These are phyloP conservation scores for Saccharum hybrid DNA, from an alignment of 202 grass and related monocot species.

Conservation along the genomic window DNA sequence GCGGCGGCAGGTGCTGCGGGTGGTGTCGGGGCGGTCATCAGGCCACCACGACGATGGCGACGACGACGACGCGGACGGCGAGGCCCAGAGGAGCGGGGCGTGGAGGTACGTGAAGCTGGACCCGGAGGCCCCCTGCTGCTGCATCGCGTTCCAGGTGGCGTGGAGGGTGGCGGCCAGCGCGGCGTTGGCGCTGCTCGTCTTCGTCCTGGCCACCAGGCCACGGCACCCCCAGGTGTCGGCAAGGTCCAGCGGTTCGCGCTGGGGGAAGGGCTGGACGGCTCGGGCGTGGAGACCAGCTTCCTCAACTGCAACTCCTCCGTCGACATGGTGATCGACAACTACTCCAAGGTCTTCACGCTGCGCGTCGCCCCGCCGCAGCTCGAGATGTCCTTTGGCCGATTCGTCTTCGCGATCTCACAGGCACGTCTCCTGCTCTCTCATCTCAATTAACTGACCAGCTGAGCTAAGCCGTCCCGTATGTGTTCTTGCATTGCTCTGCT, in stretches of 20 bases:
- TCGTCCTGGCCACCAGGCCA: slow-evolving; percentile 75
- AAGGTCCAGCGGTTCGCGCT: slow-evolving; percentile 69
- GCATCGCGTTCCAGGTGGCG: slow-evolving; percentile 72
- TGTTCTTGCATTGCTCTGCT: too few relatives aligned
- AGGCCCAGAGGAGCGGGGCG: slow-evolving; percentile 41
- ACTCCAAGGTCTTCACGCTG: slow-evolving; percentile 82
- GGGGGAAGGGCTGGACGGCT: slow-evolving; percentile 77
- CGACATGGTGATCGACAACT: slow-evolving; percentile 76
- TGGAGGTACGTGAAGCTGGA: slow-evolving; percentile 81
- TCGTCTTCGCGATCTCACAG: slow-evolving; percentile 62
- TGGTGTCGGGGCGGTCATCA: slow-evolving; percentile 45
- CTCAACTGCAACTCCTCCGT: slow-evolving; percentile 86
- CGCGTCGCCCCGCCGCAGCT: slow-evolving; percentile 53
- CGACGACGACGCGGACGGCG: slow-evolving; percentile 15
- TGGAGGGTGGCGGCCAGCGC: slow-evolving; percentile 70
- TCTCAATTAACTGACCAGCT: not conserved
- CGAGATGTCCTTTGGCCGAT: slow-evolving; percentile 62
- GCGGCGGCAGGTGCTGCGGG: slow-evolving; percentile 55
- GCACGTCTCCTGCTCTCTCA: slow-evolving; percentile 9
- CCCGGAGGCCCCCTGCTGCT: slow-evolving; percentile 66
- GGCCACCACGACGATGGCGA: slow-evolving; percentile 22
- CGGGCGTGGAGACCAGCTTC: slow-evolving; percentile 82
- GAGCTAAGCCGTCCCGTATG: not conserved
- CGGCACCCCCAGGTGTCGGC: slow-evolving; percentile 47
- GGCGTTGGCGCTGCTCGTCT: slow-evolving; percentile 68